Evolutionary conservation across 768 basidiomycete genomes (phyloP).

Genomic region (Kwoniella sp.): DNA sequence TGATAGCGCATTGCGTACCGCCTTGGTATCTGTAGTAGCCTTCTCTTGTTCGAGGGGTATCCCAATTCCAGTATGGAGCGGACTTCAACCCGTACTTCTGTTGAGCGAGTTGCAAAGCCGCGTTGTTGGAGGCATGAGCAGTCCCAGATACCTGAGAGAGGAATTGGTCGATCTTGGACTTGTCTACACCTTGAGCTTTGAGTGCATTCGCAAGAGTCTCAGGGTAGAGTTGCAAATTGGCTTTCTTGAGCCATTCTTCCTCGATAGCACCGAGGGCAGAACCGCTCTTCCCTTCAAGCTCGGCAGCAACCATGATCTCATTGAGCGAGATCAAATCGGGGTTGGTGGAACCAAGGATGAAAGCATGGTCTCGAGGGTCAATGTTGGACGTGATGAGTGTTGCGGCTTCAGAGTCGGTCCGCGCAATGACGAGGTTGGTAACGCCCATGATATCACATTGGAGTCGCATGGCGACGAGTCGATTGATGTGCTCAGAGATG

Average conservation of each 20-base stretch:
- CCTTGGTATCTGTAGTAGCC: slow-evolving; percentile 98
- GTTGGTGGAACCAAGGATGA: slow-evolving; percentile 92
- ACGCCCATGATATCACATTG: slow-evolving; percentile 99
- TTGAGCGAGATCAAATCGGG: slow-evolving; percentile 69
- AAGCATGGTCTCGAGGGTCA: slow-evolving; percentile 94
- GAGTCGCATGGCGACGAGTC: slow-evolving; percentile 91
- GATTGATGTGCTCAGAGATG: slow-evolving; percentile 96
- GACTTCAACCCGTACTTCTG: slow-evolving; percentile 66
- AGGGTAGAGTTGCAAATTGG: slow-evolving; percentile 78
- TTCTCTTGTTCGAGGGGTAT: slow-evolving; percentile 88
- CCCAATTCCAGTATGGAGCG: slow-evolving; percentile 92
- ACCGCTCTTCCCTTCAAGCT: slow-evolving; percentile 75
- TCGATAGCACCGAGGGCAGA: slow-evolving; percentile 78
- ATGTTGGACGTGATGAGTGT: slow-evolving; percentile 96
- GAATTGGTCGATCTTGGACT: slow-evolving; percentile 66
- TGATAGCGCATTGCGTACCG: slow-evolving; percentile 89
- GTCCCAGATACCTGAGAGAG: slow-evolving; percentile 57
- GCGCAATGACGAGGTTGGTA: slow-evolving; percentile 85
- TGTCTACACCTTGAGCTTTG: slow-evolving; percentile 59
- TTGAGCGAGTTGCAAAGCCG: slow-evolving; percentile 74
- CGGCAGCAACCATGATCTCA: slow-evolving; percentile 78
- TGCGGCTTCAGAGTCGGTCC: slow-evolving; percentile 96
- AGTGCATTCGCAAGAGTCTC: slow-evolving; percentile 68
- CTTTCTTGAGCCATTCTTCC: slow-evolving; percentile 78
- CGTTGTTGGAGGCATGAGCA: slow-evolving; percentile 68